A percentile compares a stretch with the other conserved stretches of the same genome.
These are phyloP conservation scores for Neopestalotiopsis clavispora DNA, from an alignment of 2,329 filamentous ascomycete species.

Conservation along the genomic window DNA sequence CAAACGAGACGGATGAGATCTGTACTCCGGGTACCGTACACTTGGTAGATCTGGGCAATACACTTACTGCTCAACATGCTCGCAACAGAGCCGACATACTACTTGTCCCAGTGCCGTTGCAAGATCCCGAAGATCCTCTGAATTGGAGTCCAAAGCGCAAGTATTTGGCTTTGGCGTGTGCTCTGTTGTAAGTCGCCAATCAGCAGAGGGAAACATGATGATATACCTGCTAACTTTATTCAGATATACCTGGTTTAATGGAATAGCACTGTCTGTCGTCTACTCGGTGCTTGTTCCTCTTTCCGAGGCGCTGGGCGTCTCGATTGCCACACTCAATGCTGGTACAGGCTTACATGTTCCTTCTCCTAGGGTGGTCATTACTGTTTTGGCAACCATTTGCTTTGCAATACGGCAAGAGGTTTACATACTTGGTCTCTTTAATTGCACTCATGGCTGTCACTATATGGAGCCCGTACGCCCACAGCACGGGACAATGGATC, in stretches of 20 bases:
- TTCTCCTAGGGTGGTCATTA: slow-evolving; percentile 50
- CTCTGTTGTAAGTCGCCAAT: slow-evolving; percentile 25
- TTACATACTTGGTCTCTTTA: slow-evolving; percentile 44
- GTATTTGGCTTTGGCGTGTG: slow-evolving; percentile 31
- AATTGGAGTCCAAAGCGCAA: slow-evolving; percentile 48
- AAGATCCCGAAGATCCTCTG: slow-evolving; percentile 57
- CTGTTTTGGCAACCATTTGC: slow-evolving; percentile 55
- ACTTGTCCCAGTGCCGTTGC: slow-evolving; percentile 53
- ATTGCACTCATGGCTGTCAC: slow-evolving; percentile 37
- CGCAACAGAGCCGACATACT: slow-evolving; percentile 47
- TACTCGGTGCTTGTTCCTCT: slow-evolving; percentile 37
- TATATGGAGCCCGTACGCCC: slow-evolving; percentile 43
- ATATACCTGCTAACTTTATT: slow-evolving; percentile 25
- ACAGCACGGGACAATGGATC: slow-evolving; percentile 48
- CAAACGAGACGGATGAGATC: slow-evolving; percentile 29
- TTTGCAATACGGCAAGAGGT: slow-evolving; percentile 48
- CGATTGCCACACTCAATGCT: slow-evolving; percentile 32
- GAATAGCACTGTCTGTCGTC: slow-evolving; percentile 40
- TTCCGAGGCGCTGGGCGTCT: slow-evolving; percentile 29
- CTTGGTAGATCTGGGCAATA: slow-evolving; percentile 43
- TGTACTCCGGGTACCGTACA: slow-evolving; percentile 46
- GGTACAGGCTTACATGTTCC: slow-evolving; percentile 39
- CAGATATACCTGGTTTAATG: slow-evolving; percentile 44
- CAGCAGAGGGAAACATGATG: too few relatives aligned
- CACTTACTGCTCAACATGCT: slow-evolving; percentile 37